A percentile compares a stretch with the other conserved stretches of the same genome.
Evolutionary conservation across 768 basidiomycete genomes (phyloP).

Genomic region (Podaxis carcinomalis): DNA sequence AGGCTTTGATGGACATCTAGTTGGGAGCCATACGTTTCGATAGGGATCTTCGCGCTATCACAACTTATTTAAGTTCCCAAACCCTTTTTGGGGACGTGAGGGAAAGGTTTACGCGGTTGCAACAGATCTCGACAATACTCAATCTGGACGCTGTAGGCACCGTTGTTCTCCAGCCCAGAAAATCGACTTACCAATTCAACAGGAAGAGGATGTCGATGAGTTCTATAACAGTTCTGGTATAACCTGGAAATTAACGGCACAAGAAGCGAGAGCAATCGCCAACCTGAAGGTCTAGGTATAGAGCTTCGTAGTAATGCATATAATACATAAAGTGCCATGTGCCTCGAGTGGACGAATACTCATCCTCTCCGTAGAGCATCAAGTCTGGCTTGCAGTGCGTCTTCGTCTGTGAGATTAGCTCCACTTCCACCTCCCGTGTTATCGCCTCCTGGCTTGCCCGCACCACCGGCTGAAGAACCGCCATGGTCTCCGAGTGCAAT

Average conservation of each 20-base stretch:
- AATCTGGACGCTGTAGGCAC: conserved; percentile 75
- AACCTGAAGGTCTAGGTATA: conserved; percentile 44
- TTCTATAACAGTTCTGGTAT: conserved; percentile 94
- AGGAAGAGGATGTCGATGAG: conserved; percentile 95
- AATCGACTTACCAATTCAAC: conserved; percentile 10
- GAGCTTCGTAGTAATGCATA: conserved; percentile 1
- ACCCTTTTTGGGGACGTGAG: conserved; percentile 86
- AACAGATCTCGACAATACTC: conserved; percentile 89
- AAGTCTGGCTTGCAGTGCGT: conserved; percentile 88
- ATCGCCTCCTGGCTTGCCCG: conserved; percentile 32
- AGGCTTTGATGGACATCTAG: conserved; percentile 33
- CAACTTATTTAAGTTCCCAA: conserved; percentile 80
- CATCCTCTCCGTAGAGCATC: conserved; percentile 81
- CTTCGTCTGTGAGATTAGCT: conserved; percentile 67
- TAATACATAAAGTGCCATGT: conserved; percentile 1
- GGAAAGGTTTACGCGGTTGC: conserved; percentile 88
- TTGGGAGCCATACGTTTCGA: conserved; percentile 96
- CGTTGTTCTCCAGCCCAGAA: neutral
- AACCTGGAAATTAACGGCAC: conserved; percentile 75
- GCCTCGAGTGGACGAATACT: neutral
- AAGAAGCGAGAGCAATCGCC: conserved; percentile 71
- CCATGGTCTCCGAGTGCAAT: conserved; percentile 80
- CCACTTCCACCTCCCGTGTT: conserved; percentile 35
- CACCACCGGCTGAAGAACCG: conserved; percentile 25
- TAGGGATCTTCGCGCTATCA: conserved; percentile 82